Evolutionary conservation across 495 filamentous ascomycete genomes (phyloP).

Genomic region (Apodospora peruviana): DNA sequence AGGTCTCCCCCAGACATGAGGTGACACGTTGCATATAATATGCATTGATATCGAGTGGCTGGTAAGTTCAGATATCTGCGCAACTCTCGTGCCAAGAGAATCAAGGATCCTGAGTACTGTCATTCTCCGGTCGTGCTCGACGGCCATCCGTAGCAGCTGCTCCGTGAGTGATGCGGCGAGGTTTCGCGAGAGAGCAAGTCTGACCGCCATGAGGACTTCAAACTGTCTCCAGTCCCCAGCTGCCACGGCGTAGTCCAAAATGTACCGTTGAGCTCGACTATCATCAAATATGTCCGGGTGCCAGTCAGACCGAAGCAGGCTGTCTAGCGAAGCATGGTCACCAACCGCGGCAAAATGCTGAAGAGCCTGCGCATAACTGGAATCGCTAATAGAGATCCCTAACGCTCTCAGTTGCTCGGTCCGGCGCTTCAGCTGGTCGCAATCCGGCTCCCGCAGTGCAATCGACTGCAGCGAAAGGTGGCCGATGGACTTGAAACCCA

Average conservation of each 20-base stretch:
- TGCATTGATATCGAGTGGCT: slow-evolving; percentile 10
- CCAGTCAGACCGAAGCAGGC: slow-evolving; percentile 62
- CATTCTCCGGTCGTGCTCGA: neutral
- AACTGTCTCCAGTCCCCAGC: slow-evolving; percentile 25
- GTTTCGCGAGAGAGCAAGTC: neutral
- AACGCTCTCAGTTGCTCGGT: slow-evolving; percentile 51
- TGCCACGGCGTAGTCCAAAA: slow-evolving; percentile 17
- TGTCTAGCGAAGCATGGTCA: slow-evolving; percentile 50
- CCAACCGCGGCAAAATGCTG: slow-evolving; percentile 51
- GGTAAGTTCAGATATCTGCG: slow-evolving; percentile 1
- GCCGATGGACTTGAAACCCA: slow-evolving; percentile 62
- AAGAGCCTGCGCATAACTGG: slow-evolving; percentile 55
- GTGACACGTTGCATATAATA: slow-evolving; percentile 6
- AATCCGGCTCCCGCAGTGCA: slow-evolving; percentile 51
- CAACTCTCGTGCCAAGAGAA: slow-evolving; percentile 20
- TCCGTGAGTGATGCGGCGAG: slow-evolving; percentile 2
- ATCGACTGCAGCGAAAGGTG: slow-evolving; percentile 68
- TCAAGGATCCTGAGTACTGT: slow-evolving; percentile 21
- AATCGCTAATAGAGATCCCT: slow-evolving; percentile 54
- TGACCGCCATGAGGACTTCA: slow-evolving; percentile 23
- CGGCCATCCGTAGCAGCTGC: slow-evolving; percentile 1
- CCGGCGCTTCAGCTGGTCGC: slow-evolving; percentile 47
- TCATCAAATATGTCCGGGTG: slow-evolving; percentile 74
- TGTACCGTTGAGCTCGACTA: slow-evolving; percentile 43
- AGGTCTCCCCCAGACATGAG: neutral